Conservation (phyloP, 768 basidiomycete species). For the Postia placenta region DNA sequence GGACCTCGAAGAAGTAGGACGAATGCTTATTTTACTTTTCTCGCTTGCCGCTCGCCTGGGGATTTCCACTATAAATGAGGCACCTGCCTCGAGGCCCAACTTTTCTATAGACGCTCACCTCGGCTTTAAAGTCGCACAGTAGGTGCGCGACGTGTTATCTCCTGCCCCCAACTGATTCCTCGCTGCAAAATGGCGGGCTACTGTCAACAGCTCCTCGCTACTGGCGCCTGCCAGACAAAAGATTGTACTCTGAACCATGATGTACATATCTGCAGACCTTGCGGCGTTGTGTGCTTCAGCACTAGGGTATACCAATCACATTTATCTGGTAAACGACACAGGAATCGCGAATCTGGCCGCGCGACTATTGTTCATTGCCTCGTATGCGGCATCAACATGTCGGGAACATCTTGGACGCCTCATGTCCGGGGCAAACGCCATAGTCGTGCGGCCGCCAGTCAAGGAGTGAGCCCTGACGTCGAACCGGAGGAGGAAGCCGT, state of each 20-base stretch:
- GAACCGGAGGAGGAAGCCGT: constrained; percentile 16
- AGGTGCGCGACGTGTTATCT: no score
- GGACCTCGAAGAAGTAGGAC: no score
- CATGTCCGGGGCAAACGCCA: constrained; percentile 18
- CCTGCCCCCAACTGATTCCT: no score
- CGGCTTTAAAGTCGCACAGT: not conserved
- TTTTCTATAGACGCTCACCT: not conserved
- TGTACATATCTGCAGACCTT: constrained; percentile 17
- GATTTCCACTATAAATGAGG: no score
- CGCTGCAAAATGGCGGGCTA: not conserved
- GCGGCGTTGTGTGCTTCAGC: constrained; percentile 12
- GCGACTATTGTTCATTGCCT: constrained; percentile 4
- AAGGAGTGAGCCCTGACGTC: not conserved
- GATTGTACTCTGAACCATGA: constrained; percentile 17
- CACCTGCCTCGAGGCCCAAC: not conserved
- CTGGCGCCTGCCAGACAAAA: constrained; percentile 10
- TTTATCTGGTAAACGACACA: constrained; percentile 8
- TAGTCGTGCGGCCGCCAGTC: not conserved
- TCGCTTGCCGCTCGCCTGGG: not conserved
- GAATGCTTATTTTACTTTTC: no score
- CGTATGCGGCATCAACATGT: constrained; percentile 8
- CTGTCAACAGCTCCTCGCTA: constrained; percentile 9
- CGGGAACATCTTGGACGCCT: constrained; percentile 6
- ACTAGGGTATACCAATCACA: constrained; percentile 6
- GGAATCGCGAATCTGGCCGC: not conserved